Evolutionary conservation across 129 eudicot species (phyloP), one percentile per base, ranked within the genome.

Genomic region (Dittrichia graveolens): DNA sequence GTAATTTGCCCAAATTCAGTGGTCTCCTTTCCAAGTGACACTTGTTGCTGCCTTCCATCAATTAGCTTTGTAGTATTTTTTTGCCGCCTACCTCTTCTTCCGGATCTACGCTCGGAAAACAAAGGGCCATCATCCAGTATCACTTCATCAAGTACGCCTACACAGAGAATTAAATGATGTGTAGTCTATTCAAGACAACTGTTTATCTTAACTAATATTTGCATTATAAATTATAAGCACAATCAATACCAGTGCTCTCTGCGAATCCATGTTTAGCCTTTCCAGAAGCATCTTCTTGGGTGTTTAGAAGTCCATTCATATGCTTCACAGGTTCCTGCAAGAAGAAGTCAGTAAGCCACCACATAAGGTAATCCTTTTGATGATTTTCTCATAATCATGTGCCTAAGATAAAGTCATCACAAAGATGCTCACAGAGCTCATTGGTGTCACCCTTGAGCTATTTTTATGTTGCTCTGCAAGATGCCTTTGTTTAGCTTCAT

Each of bases 401-500:
- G 46, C 67, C 82, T 69, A 64, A 16, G 42, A 59, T 56, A 58
- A 38, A 19, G 39, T 60, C 45, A 60, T 37, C 19, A 39, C 45
- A 60, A 60, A 60, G 46, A 60, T 12, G 66, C 45, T 60, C 46
- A 46, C 80, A 45, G 61, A 58, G 67, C 61, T 78, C 74, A 69
- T 88, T 59, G 82, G 60, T 24, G 67, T 57, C 67, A 61, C 44
- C 42, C 35, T 45, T 12, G 81, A 53, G 71, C 35, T 70, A 61
- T 55, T 75, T 74, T 77, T 88, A 49, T 81, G 94, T 62, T 81
- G 94, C 81, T 86, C 96, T 37, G 94, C 91, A 39, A 90, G 88
- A 78, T 91, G 96, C 74, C 86, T 90, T 85, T 75, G 89, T 73
- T 95, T 95, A 61, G 99, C 96, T 80, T 95, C 97, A 61, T 95